Percentiles rank a stretch among this genome's conserved stretches.
Evolutionary conservation across 2,329 filamentous ascomycete species (phyloP).

Genomic region (Grosmannia serpens): DNA sequence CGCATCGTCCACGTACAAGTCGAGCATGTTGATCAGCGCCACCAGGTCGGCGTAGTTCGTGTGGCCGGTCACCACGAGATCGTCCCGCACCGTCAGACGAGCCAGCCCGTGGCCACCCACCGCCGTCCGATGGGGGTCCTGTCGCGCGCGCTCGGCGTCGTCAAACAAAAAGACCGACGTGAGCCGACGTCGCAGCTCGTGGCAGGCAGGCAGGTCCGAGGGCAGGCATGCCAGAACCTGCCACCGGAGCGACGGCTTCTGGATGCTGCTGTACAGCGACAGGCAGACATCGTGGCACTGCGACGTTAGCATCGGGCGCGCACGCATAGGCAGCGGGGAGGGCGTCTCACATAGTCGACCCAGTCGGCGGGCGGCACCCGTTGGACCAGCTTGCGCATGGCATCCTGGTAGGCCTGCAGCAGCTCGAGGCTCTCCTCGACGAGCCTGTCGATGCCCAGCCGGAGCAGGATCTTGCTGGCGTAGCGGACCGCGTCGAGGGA

Average conservation of each 20-base stretch:
- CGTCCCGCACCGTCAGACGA: slow-evolving; percentile 15
- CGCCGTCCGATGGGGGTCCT: slow-evolving; percentile 29
- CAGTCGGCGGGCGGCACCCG: slow-evolving; percentile 26
- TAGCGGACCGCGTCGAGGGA: slow-evolving; percentile 23
- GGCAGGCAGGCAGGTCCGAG: slow-evolving; percentile 32
- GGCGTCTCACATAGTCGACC: slow-evolving; percentile 23
- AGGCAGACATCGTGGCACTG: slow-evolving; percentile 36
- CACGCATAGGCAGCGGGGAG: slow-evolving; percentile 4
- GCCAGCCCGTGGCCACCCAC: slow-evolving; percentile 30
- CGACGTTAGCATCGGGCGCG: too few relatives aligned
- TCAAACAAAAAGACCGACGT: slow-evolving; percentile 53
- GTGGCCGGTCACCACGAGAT: slow-evolving; percentile 37
- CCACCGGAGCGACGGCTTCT: slow-evolving; percentile 39
- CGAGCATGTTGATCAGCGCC: slow-evolving; percentile 56
- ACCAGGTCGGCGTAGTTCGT: slow-evolving; percentile 61
- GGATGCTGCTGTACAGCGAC: slow-evolving; percentile 35
- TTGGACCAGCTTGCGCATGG: slow-evolving; percentile 31
- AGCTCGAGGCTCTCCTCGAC: slow-evolving; percentile 32
- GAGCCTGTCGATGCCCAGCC: slow-evolving; percentile 42
- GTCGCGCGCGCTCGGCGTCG: slow-evolving; percentile 29
- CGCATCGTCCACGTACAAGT: slow-evolving; percentile 58
- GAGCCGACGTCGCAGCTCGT: slow-evolving; percentile 54
- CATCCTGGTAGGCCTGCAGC: slow-evolving; percentile 25
- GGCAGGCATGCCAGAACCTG: slow-evolving; percentile 50
- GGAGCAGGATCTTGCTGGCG: slow-evolving; percentile 36